Evolutionary conservation across 139 green algal species (phyloP), one percentile per base, ranked within the genome.

Genomic region (Dunaliella primolecta): DNA sequence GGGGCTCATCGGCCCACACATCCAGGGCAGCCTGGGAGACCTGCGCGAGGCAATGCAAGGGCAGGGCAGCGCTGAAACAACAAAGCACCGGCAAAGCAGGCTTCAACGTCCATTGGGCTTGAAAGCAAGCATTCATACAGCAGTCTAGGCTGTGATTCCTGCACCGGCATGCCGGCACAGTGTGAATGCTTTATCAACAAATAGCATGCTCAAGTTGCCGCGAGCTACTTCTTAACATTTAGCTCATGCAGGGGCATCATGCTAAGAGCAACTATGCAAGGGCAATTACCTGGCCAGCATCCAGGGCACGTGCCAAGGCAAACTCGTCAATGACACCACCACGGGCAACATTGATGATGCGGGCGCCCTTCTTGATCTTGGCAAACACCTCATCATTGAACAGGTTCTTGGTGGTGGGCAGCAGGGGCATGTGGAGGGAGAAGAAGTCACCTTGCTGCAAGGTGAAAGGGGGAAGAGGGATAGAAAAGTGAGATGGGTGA

Each of bases 301-400:
- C 96, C 32, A 99, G 89, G 1, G 96, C 96, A 3, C 89, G 84
- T 1, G 90, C 87, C 1, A 99, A 92, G 0, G 95, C 94, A 0
- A 86, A 82, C 85, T 99, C 96, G 64, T 98, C 93, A 76, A 99
- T 98, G 15, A 99, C 96, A 25, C 95, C 96, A 33, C 96, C 96
- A 37, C 96, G 92, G 0, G 96, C 96, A 23, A 99, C 96, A 83
- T 99, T 99, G 75, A 99, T 91, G 79, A 99, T 95, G 77, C 96
- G 92, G 0, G 92, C 94, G 55, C 96, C 94, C 70, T 36, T 81
- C 91, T 98, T 98, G 78, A 96, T 97, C 85, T 95, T 97, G 80
- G 83, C 87, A 84, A 99, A 98, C 0, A 90, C 89, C 15, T 91
- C 93, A 79, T 98, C 94, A 84, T 94, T 93, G 89, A 99, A 98